Evolutionary conservation across 2,329 filamentous ascomycete species (phyloP).

Genomic region (Hypoxylon sp.): DNA sequence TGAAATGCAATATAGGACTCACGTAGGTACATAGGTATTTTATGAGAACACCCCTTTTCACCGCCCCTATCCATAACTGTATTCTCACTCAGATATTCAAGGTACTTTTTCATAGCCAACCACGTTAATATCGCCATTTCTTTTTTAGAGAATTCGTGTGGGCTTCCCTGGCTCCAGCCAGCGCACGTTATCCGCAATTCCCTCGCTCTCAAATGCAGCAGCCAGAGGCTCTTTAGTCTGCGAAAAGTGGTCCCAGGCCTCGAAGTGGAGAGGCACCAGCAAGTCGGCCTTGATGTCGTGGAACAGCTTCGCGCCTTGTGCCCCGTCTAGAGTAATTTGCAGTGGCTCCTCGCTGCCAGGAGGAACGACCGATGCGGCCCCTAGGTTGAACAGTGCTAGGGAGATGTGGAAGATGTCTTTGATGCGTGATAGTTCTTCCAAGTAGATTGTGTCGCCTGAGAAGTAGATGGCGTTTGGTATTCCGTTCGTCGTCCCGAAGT

Average conservation of each 20-base stretch:
- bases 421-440: conserved; percentile 58
- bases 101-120: background rate
- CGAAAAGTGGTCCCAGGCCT: conserved; percentile 62
- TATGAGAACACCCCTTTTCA: background rate
- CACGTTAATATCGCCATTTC: background rate
- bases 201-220: conserved; percentile 54
- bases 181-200: conserved; percentile 54
- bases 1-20: background rate
- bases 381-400: conserved; percentile 60
- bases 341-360: conserved; percentile 47
- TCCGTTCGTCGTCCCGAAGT: conserved; percentile 58
- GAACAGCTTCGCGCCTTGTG: conserved; percentile 58
- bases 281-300: conserved; percentile 58
- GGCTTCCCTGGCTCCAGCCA: conserved; percentile 55
- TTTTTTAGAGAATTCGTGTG: conserved; percentile 17
- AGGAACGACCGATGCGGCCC: conserved; percentile 52
- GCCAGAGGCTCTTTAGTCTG: conserved; percentile 54
- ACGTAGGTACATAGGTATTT: background rate
- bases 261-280: conserved; percentile 64
- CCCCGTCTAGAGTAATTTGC: conserved; percentile 63
- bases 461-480: conserved; percentile 64
- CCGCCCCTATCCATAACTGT: background rate
- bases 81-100: background rate
- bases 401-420: conserved; percentile 56
- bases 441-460: conserved; percentile 65